phyloP scores from a whole-genome alignment of 225 moss, liverwort and hornwort species.

The Sphagnum tenellum region DNA sequence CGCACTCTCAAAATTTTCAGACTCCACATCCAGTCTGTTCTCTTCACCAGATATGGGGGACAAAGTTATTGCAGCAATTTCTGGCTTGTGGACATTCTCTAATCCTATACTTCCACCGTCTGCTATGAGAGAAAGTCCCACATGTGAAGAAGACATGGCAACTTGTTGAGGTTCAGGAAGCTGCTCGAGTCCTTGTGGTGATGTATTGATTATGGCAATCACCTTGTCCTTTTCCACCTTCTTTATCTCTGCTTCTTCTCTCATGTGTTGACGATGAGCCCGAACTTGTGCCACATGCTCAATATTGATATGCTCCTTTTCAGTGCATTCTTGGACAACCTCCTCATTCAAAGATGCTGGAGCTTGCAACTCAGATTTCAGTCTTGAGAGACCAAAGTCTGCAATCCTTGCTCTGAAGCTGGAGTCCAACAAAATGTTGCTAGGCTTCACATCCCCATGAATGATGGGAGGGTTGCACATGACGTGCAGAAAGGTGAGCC shows the following conservation, averaged over 20 bases:
- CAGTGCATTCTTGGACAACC: constrained; percentile 56
- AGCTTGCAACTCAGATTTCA: constrained; percentile 61
- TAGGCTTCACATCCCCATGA: constrained; percentile 94
- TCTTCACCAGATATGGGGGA: neutral
- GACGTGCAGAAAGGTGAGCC: constrained; percentile 69
- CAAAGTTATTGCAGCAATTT: too few species aligned
- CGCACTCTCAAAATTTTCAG: constrained; percentile 44
- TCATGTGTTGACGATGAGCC: constrained; percentile 53
- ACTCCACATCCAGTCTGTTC: constrained; percentile 25
- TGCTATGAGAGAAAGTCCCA: too few species aligned
- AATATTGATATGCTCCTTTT: constrained; percentile 77
- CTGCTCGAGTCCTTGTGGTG: too few species aligned
- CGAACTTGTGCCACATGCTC: constrained; percentile 64
- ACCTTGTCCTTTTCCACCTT: constrained; percentile 10
- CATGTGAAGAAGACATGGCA: too few species aligned
- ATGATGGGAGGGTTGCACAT: constrained; percentile 91
- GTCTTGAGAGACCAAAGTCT: constrained; percentile 84
- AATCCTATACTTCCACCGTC: too few species aligned
- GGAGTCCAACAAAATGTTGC: constrained; percentile 75
- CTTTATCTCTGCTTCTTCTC: constrained; percentile 70
- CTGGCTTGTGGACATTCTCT: too few species aligned
- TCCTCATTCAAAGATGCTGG: constrained; percentile 44
- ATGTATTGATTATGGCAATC: too few species aligned
- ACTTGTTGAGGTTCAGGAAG: too few species aligned
- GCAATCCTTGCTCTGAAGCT: constrained; percentile 75